Conservation (phyloP, 345 rosid species). For the Eucalyptus curtisii region DNA sequence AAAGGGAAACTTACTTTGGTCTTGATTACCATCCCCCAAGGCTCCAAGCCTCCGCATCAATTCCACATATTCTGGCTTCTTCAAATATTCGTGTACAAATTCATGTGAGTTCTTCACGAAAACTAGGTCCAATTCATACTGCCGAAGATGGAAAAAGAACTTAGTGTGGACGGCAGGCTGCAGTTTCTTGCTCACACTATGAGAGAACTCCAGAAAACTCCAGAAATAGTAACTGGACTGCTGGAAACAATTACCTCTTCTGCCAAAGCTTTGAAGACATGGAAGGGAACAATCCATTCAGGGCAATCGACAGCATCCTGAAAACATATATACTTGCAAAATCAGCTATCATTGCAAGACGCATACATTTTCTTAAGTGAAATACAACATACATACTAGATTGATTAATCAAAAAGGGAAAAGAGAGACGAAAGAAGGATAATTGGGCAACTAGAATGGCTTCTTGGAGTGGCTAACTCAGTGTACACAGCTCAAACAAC, state of each 20-base stretch:
- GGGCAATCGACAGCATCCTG: slow-evolving; percentile 99
- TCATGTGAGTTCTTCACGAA: slow-evolving; percentile 92
- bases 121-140: slow-evolving; percentile 83
- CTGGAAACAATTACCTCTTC: slow-evolving; percentile 50
- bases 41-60: slow-evolving; percentile 95
- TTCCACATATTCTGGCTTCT: slow-evolving; percentile 59
- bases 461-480: background rate
- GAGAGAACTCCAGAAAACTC: background rate
- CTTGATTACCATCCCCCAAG: slow-evolving; percentile 89
- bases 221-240: background rate
- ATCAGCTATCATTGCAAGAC: background rate
- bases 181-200: background rate
- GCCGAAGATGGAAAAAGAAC: slow-evolving; percentile 3
- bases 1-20: slow-evolving; percentile 46
- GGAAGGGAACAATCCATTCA: slow-evolving; percentile 96
- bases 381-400: background rate
- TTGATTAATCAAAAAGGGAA: background rate
- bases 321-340: background rate
- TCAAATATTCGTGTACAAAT: slow-evolving; percentile 78
- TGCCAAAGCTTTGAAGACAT: slow-evolving; percentile 80
- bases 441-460: background rate
- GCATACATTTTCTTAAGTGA: background rate
- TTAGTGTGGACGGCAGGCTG: background rate
- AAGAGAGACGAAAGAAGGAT: background rate
- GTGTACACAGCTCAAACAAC: background rate